A percentile compares a stretch with the other conserved stretches of the same genome.
Conservation (phyloP, 179 eudicot species). For the Pouteria campechiana region DNA sequence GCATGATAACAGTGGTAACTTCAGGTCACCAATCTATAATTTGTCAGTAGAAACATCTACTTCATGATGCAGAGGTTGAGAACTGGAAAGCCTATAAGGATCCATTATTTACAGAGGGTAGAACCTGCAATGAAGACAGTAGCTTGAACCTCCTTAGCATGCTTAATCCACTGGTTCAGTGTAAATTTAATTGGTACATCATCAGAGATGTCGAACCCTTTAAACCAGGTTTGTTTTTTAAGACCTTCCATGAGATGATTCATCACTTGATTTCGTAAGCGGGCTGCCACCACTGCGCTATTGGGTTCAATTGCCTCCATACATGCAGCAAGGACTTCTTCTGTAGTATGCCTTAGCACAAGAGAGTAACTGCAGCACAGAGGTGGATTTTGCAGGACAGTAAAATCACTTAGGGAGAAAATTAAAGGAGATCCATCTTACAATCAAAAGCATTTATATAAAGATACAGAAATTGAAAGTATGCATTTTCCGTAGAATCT, state of each 20-base stretch:
- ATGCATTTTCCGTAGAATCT: too few relatives aligned
- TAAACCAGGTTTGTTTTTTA: conserved; percentile 49
- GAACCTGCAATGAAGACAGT: conserved; percentile 83
- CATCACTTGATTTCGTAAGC: conserved; percentile 54
- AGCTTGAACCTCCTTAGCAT: conserved; percentile 61
- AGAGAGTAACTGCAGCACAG: conserved; percentile 50
- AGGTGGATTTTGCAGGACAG: neutral
- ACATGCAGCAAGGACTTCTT: conserved; percentile 83
- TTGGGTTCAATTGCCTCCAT: conserved; percentile 57
- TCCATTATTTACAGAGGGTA: too few relatives aligned
- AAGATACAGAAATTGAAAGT: too few relatives aligned
- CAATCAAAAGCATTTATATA: too few relatives aligned
- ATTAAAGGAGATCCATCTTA: neutral
- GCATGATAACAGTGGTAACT: too few relatives aligned
- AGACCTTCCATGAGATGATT: conserved; percentile 52
- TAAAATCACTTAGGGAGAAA: neutral
- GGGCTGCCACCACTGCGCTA: conserved; percentile 60
- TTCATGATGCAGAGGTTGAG: too few relatives aligned
- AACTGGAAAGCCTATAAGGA: too few relatives aligned
- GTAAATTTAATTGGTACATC: conserved; percentile 49
- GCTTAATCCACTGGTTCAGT: conserved; percentile 57
- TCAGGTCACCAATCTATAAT: too few relatives aligned
- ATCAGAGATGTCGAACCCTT: conserved; percentile 74
- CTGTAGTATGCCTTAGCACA: conserved; percentile 83
- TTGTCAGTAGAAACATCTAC: too few relatives aligned